These are phyloP conservation scores for Boletus subparvulus DNA, from an alignment of 768 basidiomycete genomes.

Conservation along the genomic window DNA sequence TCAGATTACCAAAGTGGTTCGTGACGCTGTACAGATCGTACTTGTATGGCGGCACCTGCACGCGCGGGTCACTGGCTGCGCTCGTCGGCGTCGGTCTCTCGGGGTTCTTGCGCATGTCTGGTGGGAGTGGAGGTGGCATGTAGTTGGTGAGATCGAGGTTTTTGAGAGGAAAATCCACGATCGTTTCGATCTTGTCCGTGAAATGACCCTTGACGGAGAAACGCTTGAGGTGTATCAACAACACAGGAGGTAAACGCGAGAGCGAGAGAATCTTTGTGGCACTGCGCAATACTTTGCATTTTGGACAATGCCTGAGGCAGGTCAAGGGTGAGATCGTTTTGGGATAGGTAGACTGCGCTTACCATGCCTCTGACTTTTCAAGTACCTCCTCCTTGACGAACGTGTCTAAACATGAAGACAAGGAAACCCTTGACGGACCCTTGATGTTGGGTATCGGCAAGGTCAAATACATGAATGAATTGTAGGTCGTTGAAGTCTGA, in stretches of 20 bases:
- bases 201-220: slow-evolving; percentile 90
- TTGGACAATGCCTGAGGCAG: slow-evolving; percentile 83
- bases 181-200: slow-evolving; percentile 95
- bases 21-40: slow-evolving; percentile 96
- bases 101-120: slow-evolving; percentile 55
- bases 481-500: slow-evolving; percentile 96
- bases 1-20: slow-evolving; percentile 93
- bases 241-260: slow-evolving; percentile 88
- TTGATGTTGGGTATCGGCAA: slow-evolving; percentile 78
- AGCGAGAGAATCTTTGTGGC: slow-evolving; percentile 87
- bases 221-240: slow-evolving; percentile 89
- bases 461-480: slow-evolving; percentile 93
- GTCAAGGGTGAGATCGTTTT: background rate
- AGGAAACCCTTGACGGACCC: slow-evolving; percentile 55
- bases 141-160: slow-evolving; percentile 69
- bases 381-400: slow-evolving; percentile 90
- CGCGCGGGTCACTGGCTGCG: slow-evolving; percentile 66
- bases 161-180: slow-evolving; percentile 84
- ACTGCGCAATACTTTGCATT: slow-evolving; percentile 84
- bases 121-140: slow-evolving; percentile 78
- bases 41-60: slow-evolving; percentile 82
- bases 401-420: slow-evolving; percentile 82
- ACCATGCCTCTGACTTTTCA: slow-evolving; percentile 95
- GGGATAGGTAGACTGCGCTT: slow-evolving; percentile 19
- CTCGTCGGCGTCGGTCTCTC: slow-evolving; percentile 34